Percentiles rank a stretch among this genome's conserved stretches.
These are phyloP conservation scores for Macrolepiota fuliginosa DNA, from an alignment of 768 basidiomycete species.

Conservation along the genomic window DNA sequence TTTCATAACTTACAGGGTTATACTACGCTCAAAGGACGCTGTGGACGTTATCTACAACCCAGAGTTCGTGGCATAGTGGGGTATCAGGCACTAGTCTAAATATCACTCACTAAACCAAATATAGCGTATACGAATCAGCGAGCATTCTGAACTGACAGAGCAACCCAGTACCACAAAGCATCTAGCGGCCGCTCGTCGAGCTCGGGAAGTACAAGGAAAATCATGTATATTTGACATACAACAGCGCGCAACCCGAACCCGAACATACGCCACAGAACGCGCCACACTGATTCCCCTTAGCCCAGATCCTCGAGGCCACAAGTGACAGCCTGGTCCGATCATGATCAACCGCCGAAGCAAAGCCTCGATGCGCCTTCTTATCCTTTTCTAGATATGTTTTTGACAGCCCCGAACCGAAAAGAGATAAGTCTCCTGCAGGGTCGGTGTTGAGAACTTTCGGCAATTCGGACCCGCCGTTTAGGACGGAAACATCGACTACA, in stretches of 20 bases:
- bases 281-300: constrained; percentile 2
- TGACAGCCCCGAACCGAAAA: neutral
- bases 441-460: neutral
- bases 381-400: neutral
- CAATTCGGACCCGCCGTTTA: neutral
- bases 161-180: no score
- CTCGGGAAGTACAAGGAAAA: no score
- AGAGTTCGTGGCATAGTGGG: neutral
- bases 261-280: neutral
- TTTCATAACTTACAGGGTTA: constrained; percentile 2
- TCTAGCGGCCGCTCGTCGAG: no score
- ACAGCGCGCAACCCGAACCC: neutral
- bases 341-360: neutral
- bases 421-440: neutral
- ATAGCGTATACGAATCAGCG: neutral
- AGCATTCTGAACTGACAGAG: no score
- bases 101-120: neutral
- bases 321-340: neutral
- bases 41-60: constrained; percentile 3
- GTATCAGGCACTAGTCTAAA: no score
- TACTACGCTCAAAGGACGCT: constrained; percentile 2
- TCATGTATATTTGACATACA: no score
- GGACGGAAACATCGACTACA: neutral
- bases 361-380: neutral
- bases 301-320: constrained; percentile 7